Percentiles rank a stretch among this genome's conserved stretches.
These are phyloP conservation scores for Lentinula sp. DNA, from an alignment of 768 basidiomycete species.

Conservation along the genomic window DNA sequence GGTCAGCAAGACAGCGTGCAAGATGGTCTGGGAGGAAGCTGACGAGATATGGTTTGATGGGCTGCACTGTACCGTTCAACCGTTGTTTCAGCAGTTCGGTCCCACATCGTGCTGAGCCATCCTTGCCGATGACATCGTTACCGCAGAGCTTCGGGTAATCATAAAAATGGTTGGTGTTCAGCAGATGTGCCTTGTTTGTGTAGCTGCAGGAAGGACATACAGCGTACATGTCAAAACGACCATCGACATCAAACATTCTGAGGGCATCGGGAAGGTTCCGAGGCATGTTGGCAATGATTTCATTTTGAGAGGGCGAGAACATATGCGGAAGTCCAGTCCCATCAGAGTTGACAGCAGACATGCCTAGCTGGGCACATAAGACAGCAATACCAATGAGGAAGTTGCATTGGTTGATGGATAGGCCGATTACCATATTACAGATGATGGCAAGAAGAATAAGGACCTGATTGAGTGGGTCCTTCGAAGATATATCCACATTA, in stretches of 20 bases:
- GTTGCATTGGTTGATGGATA: conserved; percentile 10
- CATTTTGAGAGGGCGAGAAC: neutral
- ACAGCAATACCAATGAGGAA: conserved; percentile 11
- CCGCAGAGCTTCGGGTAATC: conserved; percentile 8
- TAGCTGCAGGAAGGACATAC: neutral
- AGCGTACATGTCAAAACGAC: neutral
- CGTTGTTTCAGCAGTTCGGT: neutral
- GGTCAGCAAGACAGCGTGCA: conserved; percentile 11
- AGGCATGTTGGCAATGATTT: conserved; percentile 3
- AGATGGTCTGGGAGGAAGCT: conserved; percentile 17
- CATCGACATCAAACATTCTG: neutral
- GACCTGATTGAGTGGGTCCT: conserved; percentile 8
- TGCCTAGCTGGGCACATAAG: conserved; percentile 5
- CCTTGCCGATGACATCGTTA: neutral
- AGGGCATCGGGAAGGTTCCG: neutral
- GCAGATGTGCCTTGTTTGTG: neutral
- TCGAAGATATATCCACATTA: neutral
- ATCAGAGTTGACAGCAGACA: neutral
- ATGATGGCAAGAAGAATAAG: conserved; percentile 9
- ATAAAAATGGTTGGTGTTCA: conserved; percentile 1
- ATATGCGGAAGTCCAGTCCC: neutral
- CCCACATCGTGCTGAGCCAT: neutral
- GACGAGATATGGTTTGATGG: conserved; percentile 13
- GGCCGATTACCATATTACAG: conserved; percentile 9
- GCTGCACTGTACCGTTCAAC: neutral